Percentiles rank a stretch among this genome's conserved stretches.
phyloP scores from a whole-genome alignment of 495 filamentous ascomycete species.

The Thermochaetoides thermophila region DNA sequence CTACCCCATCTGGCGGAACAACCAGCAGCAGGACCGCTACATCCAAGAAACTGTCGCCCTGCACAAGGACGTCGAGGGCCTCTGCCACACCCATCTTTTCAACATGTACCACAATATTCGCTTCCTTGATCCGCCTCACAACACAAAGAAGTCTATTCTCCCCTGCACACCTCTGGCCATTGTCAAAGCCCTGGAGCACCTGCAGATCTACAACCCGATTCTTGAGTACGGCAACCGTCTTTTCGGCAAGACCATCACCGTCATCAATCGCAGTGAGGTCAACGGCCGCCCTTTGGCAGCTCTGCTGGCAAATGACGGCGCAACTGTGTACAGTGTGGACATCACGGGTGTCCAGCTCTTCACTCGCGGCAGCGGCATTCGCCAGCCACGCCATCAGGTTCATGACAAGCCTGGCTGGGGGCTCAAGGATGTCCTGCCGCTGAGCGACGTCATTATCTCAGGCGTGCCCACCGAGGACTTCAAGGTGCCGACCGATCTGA shows the following conservation, averaged over 20 bases:
- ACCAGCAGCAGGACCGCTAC: constrained; percentile 74
- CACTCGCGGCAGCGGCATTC: constrained; percentile 70
- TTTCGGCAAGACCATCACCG: constrained; percentile 79
- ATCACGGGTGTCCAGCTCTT: constrained; percentile 85
- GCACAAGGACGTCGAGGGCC: constrained; percentile 86
- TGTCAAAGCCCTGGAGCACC: constrained; percentile 90
- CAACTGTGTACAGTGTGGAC: constrained; percentile 88
- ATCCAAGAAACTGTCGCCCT: constrained; percentile 88
- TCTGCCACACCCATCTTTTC: constrained; percentile 86
- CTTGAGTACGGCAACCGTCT: constrained; percentile 85
- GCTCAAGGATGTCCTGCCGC: constrained; percentile 63
- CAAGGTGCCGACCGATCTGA: constrained; percentile 70
- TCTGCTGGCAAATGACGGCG: constrained; percentile 88
- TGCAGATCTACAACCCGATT: constrained; percentile 93
- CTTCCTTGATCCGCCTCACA: constrained; percentile 64
- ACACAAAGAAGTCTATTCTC: constrained; percentile 75
- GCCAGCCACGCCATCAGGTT: constrained; percentile 69
- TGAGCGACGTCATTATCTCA: constrained; percentile 86
- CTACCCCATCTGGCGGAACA: constrained; percentile 76
- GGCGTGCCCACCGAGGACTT: constrained; percentile 78
- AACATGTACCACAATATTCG: constrained; percentile 99
- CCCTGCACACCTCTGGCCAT: constrained; percentile 92
- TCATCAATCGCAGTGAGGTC: constrained; percentile 90
- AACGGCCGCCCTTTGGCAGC: constrained; percentile 91
- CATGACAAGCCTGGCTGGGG: constrained; percentile 59